Conservation (phyloP, 1,284 basidiomycete species). For the Tilletia horrida region DNA sequence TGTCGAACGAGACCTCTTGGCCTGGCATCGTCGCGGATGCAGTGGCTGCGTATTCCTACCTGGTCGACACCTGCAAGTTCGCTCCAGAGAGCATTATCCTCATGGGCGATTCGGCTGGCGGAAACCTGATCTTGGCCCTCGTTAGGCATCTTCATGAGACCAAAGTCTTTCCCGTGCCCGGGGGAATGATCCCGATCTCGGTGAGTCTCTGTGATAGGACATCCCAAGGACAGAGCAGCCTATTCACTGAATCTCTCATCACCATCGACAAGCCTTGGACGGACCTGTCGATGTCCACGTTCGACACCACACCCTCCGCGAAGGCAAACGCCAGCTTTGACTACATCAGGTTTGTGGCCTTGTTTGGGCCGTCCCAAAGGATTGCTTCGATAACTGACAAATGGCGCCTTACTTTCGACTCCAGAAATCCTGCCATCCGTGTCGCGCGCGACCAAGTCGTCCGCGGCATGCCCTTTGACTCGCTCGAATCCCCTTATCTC, state of each 20-base stretch:
- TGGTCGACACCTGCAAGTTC: constrained; percentile 40
- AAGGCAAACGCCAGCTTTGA: background rate
- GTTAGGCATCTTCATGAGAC: constrained; percentile 54
- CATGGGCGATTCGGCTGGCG: constrained; percentile 69
- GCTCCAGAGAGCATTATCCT: constrained; percentile 62
- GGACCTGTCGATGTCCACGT: background rate
- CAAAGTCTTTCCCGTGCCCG: constrained; percentile 19
- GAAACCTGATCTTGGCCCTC: constrained; percentile 65
- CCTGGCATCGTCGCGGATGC: constrained; percentile 29
- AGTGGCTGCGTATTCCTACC: constrained; percentile 46
- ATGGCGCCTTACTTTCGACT: too few species aligned
- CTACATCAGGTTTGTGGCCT: background rate
- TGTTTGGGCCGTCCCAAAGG: too few species aligned
- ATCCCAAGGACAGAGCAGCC: background rate
- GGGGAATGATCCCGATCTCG: background rate
- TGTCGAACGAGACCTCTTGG: background rate
- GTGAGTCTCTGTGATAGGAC: background rate
- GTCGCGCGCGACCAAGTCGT: background rate
- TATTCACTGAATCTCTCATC: too few species aligned
- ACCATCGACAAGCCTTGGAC: background rate
- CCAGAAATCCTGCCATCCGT: background rate
- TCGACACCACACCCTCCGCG: background rate
- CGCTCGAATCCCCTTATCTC: background rate
- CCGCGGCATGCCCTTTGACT: background rate
- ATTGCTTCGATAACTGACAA: too few species aligned